phyloP scores from a whole-genome alignment of 2,329 filamentous ascomycete species.

The Seiridium unicorne region DNA sequence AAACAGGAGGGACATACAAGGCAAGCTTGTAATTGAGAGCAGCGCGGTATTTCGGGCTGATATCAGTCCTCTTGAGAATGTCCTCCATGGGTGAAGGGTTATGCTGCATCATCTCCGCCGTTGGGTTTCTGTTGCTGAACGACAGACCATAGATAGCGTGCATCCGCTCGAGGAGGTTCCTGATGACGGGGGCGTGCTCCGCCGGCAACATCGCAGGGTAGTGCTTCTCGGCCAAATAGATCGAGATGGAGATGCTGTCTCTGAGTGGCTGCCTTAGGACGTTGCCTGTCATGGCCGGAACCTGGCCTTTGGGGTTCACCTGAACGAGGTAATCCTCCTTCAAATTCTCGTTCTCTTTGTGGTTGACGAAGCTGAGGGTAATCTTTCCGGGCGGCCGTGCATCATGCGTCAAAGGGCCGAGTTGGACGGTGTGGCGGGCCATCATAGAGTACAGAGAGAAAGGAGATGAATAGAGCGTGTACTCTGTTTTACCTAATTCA shows the following conservation, averaged over 20 bases:
- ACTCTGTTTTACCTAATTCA: constrained; percentile 6
- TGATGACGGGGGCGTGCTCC: constrained; percentile 2
- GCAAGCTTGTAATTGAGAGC: constrained; percentile 10
- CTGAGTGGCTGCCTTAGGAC: constrained; percentile 8
- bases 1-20: constrained; percentile 5
- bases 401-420: constrained; percentile 5
- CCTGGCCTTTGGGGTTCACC: constrained; percentile 15
- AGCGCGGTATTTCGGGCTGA: constrained; percentile 8
- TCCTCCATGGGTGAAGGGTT: constrained; percentile 10
- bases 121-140: constrained; percentile 9
- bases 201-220: constrained; percentile 12
- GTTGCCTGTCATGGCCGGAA: constrained; percentile 13
- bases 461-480: constrained; percentile 12
- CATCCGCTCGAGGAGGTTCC: constrained; percentile 8
- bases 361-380: constrained; percentile 9
- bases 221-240: constrained; percentile 11
- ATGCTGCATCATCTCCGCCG: constrained; percentile 8
- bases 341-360: constrained; percentile 12
- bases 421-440: constrained; percentile 13
- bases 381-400: constrained; percentile 5
- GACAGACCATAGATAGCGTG: constrained; percentile 14
- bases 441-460: constrained; percentile 18
- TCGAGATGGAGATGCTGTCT: constrained; percentile 10
- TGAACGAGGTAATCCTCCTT: constrained; percentile 10
- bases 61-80: constrained; percentile 8